Evolutionary conservation across 495 filamentous ascomycete genomes (phyloP), one percentile per base, ranked within the genome.

Genomic region (Xylaria bambusicola): DNA sequence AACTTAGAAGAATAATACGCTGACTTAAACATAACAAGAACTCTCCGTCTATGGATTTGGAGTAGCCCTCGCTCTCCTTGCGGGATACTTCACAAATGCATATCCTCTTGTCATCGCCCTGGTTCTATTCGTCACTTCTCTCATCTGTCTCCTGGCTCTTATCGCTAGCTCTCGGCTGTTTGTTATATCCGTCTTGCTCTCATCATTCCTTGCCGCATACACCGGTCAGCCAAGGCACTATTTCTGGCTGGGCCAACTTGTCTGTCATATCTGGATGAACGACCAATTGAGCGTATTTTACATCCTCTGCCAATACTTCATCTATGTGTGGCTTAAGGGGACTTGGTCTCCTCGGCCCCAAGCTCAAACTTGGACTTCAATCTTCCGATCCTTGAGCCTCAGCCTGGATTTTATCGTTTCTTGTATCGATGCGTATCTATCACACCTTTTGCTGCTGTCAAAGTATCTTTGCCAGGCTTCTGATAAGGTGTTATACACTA

Each of bases 181-280:
- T n/a, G 36, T 49, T 0, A 7, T n/a, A n/a, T 21, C 17, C 2
- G 12, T 31, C 4, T 2, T 42, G 12, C 2, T 42, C 7, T 45
- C 24, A 12, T 40, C 54, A 3, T 12, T 50, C 3, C 2, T 50
- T 0, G 21, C 10, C 6, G 6, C 23, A 20, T 31, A 29, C 35
- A 49, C 55, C 23, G 31, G 46, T n/a, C n/a, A n/a, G n/a, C 23
- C 29, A 58, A 29, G 35, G 44, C 41, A 41, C 29, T 2, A 12
- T 26, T 50, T 58, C 24, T 49, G 55, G 55, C 1, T 31, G 3
- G 20, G 33, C 15, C 33, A 41, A 15, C 20, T 29, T 5, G 27
- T 6, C 18, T 48, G 40, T 31, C 54, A 29, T 40, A n/a, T 0
- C 24, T 57, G 42, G 54, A 13, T 48, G 12, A 18, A 1, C 7